Evolutionary conservation across 2,329 filamentous ascomycete genomes (phyloP).

Genomic region (Lasiodiplodia citricola): DNA sequence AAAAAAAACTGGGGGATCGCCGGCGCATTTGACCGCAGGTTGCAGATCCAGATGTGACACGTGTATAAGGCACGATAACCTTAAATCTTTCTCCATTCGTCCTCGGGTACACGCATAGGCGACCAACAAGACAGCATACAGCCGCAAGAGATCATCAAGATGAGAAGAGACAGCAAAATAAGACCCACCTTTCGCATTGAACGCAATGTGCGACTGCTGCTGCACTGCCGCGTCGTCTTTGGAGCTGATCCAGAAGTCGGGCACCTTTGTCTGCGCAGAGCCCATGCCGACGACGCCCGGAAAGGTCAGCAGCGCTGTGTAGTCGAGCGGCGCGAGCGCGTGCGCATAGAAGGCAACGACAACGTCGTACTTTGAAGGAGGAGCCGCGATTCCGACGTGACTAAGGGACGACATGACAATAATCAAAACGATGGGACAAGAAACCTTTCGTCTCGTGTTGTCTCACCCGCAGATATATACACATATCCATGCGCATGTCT

Average conservation of each 20-base stretch:
- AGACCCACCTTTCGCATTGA: background rate
- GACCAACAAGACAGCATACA: background rate
- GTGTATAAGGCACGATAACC: background rate
- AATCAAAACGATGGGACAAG: background rate
- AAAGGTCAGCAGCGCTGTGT: conserved; percentile 31
- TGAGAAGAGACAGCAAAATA: background rate
- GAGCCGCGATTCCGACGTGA: conserved; percentile 34
- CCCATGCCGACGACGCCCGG: conserved; percentile 30
- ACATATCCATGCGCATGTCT: background rate
- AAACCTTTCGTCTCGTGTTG: background rate
- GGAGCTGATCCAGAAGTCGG: conserved; percentile 4
- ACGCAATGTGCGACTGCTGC: background rate
- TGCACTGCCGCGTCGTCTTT: background rate
- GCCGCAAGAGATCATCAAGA: background rate
- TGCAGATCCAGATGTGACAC: background rate
- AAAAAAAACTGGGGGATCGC: background rate
- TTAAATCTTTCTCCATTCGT: background rate
- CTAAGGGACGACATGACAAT: conserved; percentile 26
- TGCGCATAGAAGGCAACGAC: conserved; percentile 34
- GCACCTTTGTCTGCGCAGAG: background rate
- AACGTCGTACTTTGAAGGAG: conserved; percentile 31
- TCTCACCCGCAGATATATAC: background rate
- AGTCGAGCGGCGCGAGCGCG: conserved; percentile 36
- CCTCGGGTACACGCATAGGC: background rate
- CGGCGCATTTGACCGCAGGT: background rate